Evolutionary conservation across 768 basidiomycete genomes (phyloP).

Genomic region (Kwoniella botswanensis): DNA sequence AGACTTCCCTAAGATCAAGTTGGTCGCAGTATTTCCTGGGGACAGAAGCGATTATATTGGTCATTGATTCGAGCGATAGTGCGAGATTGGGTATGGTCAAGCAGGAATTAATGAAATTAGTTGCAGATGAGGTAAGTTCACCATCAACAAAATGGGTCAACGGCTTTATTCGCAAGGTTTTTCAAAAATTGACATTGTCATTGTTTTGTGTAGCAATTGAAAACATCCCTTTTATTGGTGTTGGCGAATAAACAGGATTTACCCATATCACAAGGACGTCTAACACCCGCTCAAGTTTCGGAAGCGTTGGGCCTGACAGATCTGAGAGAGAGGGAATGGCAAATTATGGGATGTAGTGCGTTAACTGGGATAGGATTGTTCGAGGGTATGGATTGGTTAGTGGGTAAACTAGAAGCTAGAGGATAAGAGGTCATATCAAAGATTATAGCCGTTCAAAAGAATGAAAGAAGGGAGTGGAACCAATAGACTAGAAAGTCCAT

Average conservation of each 20-base stretch:
- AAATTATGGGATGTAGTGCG: constrained; percentile 57
- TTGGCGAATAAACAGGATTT: constrained; percentile 59
- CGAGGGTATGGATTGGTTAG: constrained; percentile 57
- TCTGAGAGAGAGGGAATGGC: constrained; percentile 57
- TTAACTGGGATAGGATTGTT: constrained; percentile 52
- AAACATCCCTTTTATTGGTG: constrained; percentile 51
- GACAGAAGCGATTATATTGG: constrained; percentile 56
- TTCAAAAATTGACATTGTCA: neutral
- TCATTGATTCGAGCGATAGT: constrained; percentile 56
- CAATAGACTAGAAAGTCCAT: neutral
- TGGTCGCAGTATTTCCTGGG: constrained; percentile 57
- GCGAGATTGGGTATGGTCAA: constrained; percentile 51
- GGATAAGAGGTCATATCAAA: neutral
- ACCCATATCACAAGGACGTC: constrained; percentile 44
- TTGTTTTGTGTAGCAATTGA: constrained; percentile 32
- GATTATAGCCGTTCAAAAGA: neutral
- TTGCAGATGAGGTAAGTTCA: constrained; percentile 51
- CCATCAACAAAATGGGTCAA: neutral
- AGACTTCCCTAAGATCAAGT: constrained; percentile 48
- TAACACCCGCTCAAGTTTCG: constrained; percentile 57
- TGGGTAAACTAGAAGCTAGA: constrained; percentile 43
- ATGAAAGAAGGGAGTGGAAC: too few relatives aligned
- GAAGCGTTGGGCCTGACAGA: constrained; percentile 56
- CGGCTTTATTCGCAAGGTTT: too few relatives aligned
- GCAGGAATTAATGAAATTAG: constrained; percentile 55